Evolutionary conservation across 495 filamentous ascomycete species (phyloP), one percentile per base, ranked within the genome.

Genomic region (Penicillium roqueforti): DNA sequence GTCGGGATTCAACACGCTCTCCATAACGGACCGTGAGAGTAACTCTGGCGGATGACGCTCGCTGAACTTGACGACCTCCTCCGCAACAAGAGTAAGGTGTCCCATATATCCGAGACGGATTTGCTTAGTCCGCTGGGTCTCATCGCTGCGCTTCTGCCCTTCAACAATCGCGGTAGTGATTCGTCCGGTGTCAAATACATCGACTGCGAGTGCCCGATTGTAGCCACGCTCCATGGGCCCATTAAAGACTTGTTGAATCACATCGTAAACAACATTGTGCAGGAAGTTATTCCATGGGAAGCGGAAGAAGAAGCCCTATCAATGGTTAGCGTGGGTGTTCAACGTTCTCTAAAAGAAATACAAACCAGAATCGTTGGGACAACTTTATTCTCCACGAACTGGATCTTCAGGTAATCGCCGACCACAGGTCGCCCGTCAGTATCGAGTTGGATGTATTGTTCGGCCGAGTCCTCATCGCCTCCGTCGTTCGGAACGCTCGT

Each of bases 211-310:
- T 38, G 83, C 85, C 7, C 89, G 86, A 71, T 99, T 99, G 68
- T 85, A 97, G 13, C 93, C 91, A 47, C 91, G 86, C 58, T 97
- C 92, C 89, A 99, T 96, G 11, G 89, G 89, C 0, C 95, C 93
- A 64, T 99, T 99, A 72, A 99, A 98, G 0, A 99, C 95, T 74
- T 99, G 93, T 68, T 99, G 93, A 11, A 99, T 87, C 57, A 99
- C 91, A 68, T 99, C 93, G 68, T 99, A 99, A 22, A 99, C 93
- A 39, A 99, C 93, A 71, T 99, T 99, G 69, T 99, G 93, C 20
- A 99, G 82, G 65, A 99, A 99, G 69, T 99, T 99, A 66, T 99
- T 99, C 93, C 93, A 99, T 4, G 93, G 95, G 68, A 97, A 97
- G 49, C 84, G 85, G 78, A 97, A 99, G 76, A 99, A 99, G 75